A percentile compares a stretch with the other conserved stretches of the same genome.
Evolutionary conservation across 148 eudicot species (phyloP).

Genomic region (Spergularia marina): DNA sequence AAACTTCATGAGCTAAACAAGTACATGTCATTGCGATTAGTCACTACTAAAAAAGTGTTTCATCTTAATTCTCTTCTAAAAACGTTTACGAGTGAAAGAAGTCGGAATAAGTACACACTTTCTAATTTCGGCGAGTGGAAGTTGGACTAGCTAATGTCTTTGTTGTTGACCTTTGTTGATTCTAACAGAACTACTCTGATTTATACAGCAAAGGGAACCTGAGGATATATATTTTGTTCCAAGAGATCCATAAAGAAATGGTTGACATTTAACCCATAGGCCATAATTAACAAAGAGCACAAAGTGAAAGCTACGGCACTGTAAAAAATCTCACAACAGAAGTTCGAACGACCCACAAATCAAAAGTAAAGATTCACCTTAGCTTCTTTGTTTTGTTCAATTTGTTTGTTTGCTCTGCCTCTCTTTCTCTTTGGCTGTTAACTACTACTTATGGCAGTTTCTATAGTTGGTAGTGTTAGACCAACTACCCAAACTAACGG

Average conservation of each 20-base stretch:
- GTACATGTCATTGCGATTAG: too few species aligned
- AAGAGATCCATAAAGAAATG: background rate
- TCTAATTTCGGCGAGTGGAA: too few species aligned
- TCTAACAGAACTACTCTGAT: background rate
- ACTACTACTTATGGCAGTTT: background rate
- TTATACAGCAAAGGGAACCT: background rate
- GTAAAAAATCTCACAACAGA: background rate
- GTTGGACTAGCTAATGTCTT: too few species aligned
- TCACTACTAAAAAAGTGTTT: too few species aligned
- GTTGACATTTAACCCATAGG: background rate
- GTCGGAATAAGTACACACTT: too few species aligned
- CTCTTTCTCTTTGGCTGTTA: background rate
- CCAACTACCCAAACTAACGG: constrained; percentile 7
- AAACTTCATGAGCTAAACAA: too few species aligned
- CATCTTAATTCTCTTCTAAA: too few species aligned
- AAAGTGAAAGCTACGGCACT: background rate
- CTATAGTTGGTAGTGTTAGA: constrained; percentile 18
- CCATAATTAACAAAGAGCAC: background rate
- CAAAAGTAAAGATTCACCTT: background rate
- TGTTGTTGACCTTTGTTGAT: background rate
- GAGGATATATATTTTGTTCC: background rate
- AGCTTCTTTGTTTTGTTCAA: background rate
- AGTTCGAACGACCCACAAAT: background rate
- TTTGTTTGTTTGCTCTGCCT: background rate
- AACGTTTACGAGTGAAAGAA: too few species aligned